A percentile compares a stretch with the other conserved stretches of the same genome.
phyloP scores from a whole-genome alignment of 148 eudicot genomes.

The Simmondsia chinensis region DNA sequence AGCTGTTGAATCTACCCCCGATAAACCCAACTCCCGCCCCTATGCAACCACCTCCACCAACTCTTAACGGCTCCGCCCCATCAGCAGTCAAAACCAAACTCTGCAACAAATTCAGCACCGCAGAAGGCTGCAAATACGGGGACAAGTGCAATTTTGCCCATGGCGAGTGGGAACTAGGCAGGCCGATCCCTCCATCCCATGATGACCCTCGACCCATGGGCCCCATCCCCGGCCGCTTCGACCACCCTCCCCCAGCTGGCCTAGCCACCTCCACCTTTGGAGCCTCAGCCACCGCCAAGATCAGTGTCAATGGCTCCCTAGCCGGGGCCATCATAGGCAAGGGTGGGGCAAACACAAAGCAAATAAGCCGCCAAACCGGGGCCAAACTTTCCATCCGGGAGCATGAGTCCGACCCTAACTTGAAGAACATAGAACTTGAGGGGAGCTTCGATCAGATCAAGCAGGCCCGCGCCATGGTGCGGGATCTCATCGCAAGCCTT shows the following conservation, averaged over 20 bases:
- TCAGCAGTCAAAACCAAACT: conserved; percentile 34
- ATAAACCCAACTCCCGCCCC: conserved; percentile 24
- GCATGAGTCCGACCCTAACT: conserved; percentile 45
- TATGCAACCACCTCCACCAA: conserved; percentile 19
- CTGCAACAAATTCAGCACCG: conserved; percentile 43
- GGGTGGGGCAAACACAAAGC: conserved; percentile 65
- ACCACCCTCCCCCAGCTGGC: conserved; percentile 28
- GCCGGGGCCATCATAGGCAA: conserved; percentile 76
- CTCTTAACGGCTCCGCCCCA: conserved; percentile 31
- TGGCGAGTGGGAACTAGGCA: conserved; percentile 53
- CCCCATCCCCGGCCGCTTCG: conserved; percentile 27
- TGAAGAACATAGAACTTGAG: conserved; percentile 64
- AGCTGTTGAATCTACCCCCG: conserved; percentile 46
- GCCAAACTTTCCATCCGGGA: conserved; percentile 62
- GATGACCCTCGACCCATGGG: conserved; percentile 38
- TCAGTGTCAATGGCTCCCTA: conserved; percentile 43
- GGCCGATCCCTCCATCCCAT: conserved; percentile 25
- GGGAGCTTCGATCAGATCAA: conserved; percentile 76
- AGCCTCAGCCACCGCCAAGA: conserved; percentile 58
- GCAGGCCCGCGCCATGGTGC: conserved; percentile 64
- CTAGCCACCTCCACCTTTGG: conserved; percentile 56
- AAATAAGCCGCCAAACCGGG: conserved; percentile 56
- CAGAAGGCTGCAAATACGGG: conserved; percentile 78
- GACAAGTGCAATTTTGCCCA: conserved; percentile 75
- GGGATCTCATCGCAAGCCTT: conserved; percentile 47